Base-by-base conservation (phyloP, 257 asterid species). In the Fraxinus quadrangulata region DNA sequence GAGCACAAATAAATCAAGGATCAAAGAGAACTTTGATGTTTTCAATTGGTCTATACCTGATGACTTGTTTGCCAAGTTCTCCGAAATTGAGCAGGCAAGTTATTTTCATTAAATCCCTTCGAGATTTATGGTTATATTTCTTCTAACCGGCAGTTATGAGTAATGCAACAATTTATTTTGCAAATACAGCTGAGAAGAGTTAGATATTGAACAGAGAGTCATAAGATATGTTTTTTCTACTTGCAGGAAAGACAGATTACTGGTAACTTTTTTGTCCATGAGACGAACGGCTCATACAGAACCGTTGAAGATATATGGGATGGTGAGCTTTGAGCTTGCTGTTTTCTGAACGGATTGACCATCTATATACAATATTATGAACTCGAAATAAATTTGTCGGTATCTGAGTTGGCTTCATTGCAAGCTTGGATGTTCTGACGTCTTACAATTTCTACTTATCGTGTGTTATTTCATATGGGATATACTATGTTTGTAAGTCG, bases 301-400 rank as follows among this genome's bases (percentile, higher is more conserved):
- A 89, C 96, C n/a, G 5, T 88, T 54, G 96, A 94, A 80, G 94
- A 92, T 31, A 84, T 92, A 0, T 94, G 98, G 98, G 98, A 94
- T 78, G 97, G 96, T 65, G 98, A 94, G 83, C 67, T 92, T 68
- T 94, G 86, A 89, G 71, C 67, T 70, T 56, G 49, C 69, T 31
- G 21, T 67, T 7, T 66, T 28, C 3, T 21, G 26, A 5, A 45
- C 23, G 72, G 67, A 54, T 67, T 24, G 45, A 11, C 28, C 23
- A 74, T 40, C 19, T 54, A 16, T 54, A 12, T 21, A 23, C 67
- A 54, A 7, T 54, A 13, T 16, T 5, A 54, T 54, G 65, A 54
- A 54, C 65, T 5, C 23, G 9, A 54, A 54, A 54, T 54, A 16
- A 54, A 19, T 54, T 54, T 54, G 65, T 5, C 6, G 14, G 47